Conservation (phyloP, 2,329 filamentous ascomycete species). For the Fusarium neocosmosporiellum region DNA sequence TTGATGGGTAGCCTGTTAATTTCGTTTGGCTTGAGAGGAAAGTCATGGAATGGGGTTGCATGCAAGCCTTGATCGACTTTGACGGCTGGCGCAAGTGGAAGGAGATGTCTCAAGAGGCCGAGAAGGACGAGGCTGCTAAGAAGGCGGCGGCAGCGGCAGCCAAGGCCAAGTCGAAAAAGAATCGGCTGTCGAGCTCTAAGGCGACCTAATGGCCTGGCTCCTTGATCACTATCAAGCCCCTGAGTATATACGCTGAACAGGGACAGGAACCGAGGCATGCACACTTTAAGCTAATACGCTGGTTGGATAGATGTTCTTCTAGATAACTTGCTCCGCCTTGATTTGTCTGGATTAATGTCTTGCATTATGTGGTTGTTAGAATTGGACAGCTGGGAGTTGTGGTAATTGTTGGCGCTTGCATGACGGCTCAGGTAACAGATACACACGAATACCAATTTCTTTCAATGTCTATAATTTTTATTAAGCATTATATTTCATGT, state of each 20-base stretch:
- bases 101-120: constrained; percentile 71
- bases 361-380: constrained; percentile 24
- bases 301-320: constrained; percentile 18
- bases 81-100: constrained; percentile 99
- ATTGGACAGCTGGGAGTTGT: constrained; percentile 28
- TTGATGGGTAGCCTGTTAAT: constrained; percentile 80
- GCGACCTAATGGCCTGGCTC: constrained; percentile 16
- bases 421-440: constrained; percentile 29
- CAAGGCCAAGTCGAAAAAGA: constrained; percentile 59
- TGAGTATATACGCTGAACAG: neutral
- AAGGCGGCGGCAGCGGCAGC: constrained; percentile 50
- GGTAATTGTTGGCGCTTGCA: constrained; percentile 22
- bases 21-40: constrained; percentile 98
- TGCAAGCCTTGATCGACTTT: constrained; percentile 98
- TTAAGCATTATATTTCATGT: neutral
- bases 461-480: constrained; percentile 4
- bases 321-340: constrained; percentile 11
- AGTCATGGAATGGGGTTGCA: constrained; percentile 99
- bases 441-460: constrained; percentile 35
- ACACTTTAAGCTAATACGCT: neutral
- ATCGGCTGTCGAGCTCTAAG: constrained; percentile 52
- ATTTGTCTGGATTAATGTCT: constrained; percentile 25
- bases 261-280: neutral
- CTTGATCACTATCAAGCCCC: neutral
- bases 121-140: constrained; percentile 56